Evolutionary conservation across 768 basidiomycete genomes (phyloP).

Genomic region (Sistotremastrum niveocremeum): DNA sequence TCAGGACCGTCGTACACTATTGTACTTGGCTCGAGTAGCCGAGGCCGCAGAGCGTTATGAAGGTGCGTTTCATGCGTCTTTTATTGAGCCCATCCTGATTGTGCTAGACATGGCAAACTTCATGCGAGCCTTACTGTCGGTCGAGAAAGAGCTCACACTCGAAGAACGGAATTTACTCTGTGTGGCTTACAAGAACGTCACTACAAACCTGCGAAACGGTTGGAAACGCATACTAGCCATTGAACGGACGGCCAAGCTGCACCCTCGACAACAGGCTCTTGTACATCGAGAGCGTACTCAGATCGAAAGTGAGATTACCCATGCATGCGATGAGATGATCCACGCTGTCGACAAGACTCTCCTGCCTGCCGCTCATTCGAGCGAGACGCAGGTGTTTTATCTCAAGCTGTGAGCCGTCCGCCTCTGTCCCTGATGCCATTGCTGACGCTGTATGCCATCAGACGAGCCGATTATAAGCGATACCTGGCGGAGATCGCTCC

Average conservation of each 20-base stretch:
- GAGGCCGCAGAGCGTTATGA: slow-evolving; percentile 84
- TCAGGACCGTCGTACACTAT: slow-evolving; percentile 4
- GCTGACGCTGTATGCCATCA: slow-evolving; percentile 16
- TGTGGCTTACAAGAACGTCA: slow-evolving; percentile 84
- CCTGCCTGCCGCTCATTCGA: slow-evolving; percentile 48
- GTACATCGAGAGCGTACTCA: slow-evolving; percentile 60
- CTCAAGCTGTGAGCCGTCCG: slow-evolving; percentile 56
- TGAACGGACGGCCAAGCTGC: slow-evolving; percentile 50
- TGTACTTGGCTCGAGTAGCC: slow-evolving; percentile 67
- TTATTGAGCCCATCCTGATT: no score
- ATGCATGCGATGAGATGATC: slow-evolving; percentile 70
- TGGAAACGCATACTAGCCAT: slow-evolving; percentile 73
- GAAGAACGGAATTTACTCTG: slow-evolving; percentile 86
- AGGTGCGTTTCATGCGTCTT: slow-evolving; percentile 30
- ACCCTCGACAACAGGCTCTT: slow-evolving; percentile 39
- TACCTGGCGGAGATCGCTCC: slow-evolving; percentile 76
- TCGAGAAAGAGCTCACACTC: slow-evolving; percentile 55
- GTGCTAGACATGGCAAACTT: slow-evolving; percentile 33
- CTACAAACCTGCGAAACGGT: slow-evolving; percentile 67
- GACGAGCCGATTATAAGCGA: slow-evolving; percentile 85
- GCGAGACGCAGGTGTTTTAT: slow-evolving; percentile 83
- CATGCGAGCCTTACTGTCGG: slow-evolving; percentile 56
- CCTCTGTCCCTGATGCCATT: background rate
- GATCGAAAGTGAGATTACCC: slow-evolving; percentile 65
- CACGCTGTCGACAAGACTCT: slow-evolving; percentile 48